phyloP scores from a whole-genome alignment of 2,329 filamentous ascomycete genomes.

The Claviceps sp. region DNA sequence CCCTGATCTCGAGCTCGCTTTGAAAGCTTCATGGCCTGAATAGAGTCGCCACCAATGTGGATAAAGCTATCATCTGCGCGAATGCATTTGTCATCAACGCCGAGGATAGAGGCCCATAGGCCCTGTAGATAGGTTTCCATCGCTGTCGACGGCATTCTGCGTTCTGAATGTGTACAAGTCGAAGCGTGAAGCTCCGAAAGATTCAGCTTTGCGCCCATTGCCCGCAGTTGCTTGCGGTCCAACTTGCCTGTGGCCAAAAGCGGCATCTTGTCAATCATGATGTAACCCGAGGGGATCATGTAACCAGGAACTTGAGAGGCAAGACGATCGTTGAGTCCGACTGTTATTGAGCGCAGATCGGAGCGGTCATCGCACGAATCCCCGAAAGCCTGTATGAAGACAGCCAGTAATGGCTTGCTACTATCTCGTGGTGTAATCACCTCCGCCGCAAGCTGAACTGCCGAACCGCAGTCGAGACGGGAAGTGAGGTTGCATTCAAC shows the following conservation, averaged over 20 bases:
- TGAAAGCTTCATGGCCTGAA: slow-evolving; percentile 6
- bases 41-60: slow-evolving; percentile 7
- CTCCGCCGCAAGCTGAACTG: slow-evolving; percentile 3
- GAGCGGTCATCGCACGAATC: neutral
- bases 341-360: neutral
- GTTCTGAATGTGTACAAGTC: neutral
- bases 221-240: slow-evolving; percentile 2
- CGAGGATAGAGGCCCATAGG: slow-evolving; percentile 2
- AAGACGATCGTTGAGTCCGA: neutral
- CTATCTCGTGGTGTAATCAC: slow-evolving; percentile 3
- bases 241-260: slow-evolving; percentile 2
- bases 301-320: neutral
- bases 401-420: slow-evolving; percentile 1
- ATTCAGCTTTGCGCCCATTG: neutral
- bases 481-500: slow-evolving; percentile 2
- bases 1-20: neutral
- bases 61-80: slow-evolving; percentile 7
- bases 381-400: slow-evolving; percentile 2
- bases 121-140: slow-evolving; percentile 10
- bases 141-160: slow-evolving; percentile 3
- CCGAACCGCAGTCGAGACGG: neutral
- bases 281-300: slow-evolving; percentile 2
- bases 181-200: neutral
- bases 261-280: slow-evolving; percentile 1
- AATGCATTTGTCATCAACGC: neutral